Evolutionary conservation across 2,329 filamentous ascomycete species (phyloP).

Genomic region (Fusarium irregulare): DNA sequence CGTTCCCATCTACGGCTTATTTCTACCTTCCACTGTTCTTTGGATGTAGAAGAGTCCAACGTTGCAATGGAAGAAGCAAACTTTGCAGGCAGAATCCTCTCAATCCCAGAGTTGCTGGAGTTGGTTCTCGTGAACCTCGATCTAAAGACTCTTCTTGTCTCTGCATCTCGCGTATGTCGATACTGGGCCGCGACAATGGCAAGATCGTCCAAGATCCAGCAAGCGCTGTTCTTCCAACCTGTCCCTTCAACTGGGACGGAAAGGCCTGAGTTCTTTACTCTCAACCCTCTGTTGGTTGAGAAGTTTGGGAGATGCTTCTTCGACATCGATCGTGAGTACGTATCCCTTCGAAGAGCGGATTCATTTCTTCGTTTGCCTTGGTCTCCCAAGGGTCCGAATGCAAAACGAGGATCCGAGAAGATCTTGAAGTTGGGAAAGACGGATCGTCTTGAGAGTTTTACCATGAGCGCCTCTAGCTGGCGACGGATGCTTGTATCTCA

Average conservation of each 20-base stretch:
- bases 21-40: not conserved
- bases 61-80: not conserved
- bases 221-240: slow-evolving; percentile 28
- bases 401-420: not conserved
- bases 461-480: slow-evolving; percentile 32
- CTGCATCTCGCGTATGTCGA: slow-evolving; percentile 41
- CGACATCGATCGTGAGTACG: slow-evolving; percentile 17
- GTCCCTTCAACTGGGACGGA: not conserved
- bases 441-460: slow-evolving; percentile 26
- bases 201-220: slow-evolving; percentile 26
- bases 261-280: not conserved
- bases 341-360: slow-evolving; percentile 31
- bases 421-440: slow-evolving; percentile 24
- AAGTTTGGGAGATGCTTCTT: slow-evolving; percentile 39
- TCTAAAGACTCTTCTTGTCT: slow-evolving; percentile 44
- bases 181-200: slow-evolving; percentile 33
- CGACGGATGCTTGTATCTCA: slow-evolving; percentile 43
- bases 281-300: slow-evolving; percentile 35
- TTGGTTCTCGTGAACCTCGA: slow-evolving; percentile 43
- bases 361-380: slow-evolving; percentile 35
- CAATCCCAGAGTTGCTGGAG: slow-evolving; percentile 45
- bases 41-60: not conserved
- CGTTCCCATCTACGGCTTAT: not conserved
- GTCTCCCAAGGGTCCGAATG: slow-evolving; percentile 18
- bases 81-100: not conserved